Evolutionary conservation across 345 rosid species (phyloP).

Genomic region (Odontarrhena argentea): DNA sequence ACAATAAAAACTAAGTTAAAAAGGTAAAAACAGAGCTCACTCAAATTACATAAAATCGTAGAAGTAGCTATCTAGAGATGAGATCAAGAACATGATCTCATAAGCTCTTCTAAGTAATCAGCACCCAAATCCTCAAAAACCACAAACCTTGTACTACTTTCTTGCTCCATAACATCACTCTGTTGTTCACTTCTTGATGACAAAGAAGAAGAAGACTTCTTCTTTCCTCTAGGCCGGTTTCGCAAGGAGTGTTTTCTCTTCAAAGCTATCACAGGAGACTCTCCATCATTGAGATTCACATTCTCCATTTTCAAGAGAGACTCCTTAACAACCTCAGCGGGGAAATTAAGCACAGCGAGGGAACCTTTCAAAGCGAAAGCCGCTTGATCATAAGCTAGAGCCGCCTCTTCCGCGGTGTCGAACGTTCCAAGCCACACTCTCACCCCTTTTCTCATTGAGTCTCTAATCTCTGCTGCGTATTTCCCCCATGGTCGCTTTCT

Average conservation of each 20-base stretch:
- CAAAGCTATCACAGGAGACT: slow-evolving; percentile 66
- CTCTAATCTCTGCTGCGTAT: slow-evolving; percentile 78
- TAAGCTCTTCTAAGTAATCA: slow-evolving; percentile 67
- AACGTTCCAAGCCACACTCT: slow-evolving; percentile 86
- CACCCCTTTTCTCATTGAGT: slow-evolving; percentile 60
- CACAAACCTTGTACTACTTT: slow-evolving; percentile 41
- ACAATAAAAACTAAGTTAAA: not conserved
- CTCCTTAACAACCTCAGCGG: slow-evolving; percentile 49
- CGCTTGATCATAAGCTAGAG: slow-evolving; percentile 79
- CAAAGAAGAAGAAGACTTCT: slow-evolving; percentile 34
- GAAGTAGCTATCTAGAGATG: not conserved
- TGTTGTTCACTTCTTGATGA: slow-evolving; percentile 30
- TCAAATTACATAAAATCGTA: slow-evolving; percentile 6
- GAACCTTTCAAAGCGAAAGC: slow-evolving; percentile 61
- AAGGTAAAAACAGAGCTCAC: slow-evolving; percentile 31
- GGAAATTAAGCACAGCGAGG: slow-evolving; percentile 62
- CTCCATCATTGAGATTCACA: slow-evolving; percentile 46
- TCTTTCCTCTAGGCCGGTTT: slow-evolving; percentile 43
- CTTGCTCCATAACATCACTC: slow-evolving; percentile 31
- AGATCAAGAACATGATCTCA: slow-evolving; percentile 51
- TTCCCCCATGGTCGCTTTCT: slow-evolving; percentile 81
- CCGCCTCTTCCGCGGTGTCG: slow-evolving; percentile 70
- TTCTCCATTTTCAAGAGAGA: slow-evolving; percentile 55
- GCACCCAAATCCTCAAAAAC: slow-evolving; percentile 72
- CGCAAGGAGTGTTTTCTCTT: slow-evolving; percentile 60